phyloP scores from a whole-genome alignment of 2,329 filamentous ascomycete species.

The Hypocreales sp. region DNA sequence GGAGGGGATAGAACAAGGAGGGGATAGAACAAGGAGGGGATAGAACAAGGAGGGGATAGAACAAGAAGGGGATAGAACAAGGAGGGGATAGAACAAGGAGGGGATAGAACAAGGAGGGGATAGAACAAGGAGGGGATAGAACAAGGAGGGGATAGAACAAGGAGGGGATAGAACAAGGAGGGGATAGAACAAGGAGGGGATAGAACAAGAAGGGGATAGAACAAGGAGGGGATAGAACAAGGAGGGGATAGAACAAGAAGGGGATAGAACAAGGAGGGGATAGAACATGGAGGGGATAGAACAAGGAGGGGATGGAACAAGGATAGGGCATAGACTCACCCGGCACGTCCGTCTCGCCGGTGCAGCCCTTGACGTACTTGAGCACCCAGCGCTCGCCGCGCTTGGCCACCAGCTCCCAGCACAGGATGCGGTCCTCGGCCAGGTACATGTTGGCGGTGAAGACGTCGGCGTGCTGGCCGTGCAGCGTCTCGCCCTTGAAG shows the following conservation, averaged over 20 bases:
- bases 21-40: too few relatives aligned
- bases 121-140: background rate
- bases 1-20: too few relatives aligned
- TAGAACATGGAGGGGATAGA: too few relatives aligned
- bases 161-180: too few relatives aligned
- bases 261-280: background rate
- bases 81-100: too few relatives aligned
- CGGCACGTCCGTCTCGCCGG: conserved; percentile 94
- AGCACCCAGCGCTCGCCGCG: conserved; percentile 89
- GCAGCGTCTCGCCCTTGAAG: conserved; percentile 96
- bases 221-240: conserved; percentile 1
- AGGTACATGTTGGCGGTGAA: conserved; percentile 97
- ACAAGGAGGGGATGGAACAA: too few relatives aligned
- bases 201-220: background rate
- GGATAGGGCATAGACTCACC: conserved; percentile 42
- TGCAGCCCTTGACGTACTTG: conserved; percentile 94
- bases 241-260: background rate
- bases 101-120: too few relatives aligned
- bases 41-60: background rate
- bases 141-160: conserved; percentile 1
- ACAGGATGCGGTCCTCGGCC: conserved; percentile 78
- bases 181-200: background rate
- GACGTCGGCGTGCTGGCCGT: conserved; percentile 90
- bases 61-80: background rate
- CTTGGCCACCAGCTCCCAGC: conserved; percentile 93